Conservation (phyloP, 2,329 filamentous ascomycete species). For the Colletotrichum nymphaeae region DNA sequence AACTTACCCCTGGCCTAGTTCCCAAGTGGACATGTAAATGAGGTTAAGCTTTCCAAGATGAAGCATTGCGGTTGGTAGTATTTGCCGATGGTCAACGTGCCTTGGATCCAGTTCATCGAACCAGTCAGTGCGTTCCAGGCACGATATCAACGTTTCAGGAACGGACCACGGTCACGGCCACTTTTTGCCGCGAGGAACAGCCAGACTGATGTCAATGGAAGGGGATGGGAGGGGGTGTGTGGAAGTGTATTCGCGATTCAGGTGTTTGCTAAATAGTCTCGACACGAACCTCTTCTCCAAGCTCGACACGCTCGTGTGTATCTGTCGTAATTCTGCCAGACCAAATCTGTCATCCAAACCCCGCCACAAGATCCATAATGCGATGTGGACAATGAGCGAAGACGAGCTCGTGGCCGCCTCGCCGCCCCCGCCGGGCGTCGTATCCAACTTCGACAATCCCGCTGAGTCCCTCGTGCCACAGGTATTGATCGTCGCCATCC, state of each 20-base stretch:
- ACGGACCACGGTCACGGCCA: not conserved
- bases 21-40: not conserved
- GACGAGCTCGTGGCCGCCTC: slow-evolving; percentile 7
- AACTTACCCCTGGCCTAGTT: not conserved
- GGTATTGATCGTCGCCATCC: slow-evolving; percentile 23
- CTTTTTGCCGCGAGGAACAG: not conserved
- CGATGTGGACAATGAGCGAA: slow-evolving; percentile 13
- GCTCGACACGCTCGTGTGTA: not conserved
- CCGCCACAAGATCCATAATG: slow-evolving; percentile 14
- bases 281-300: not conserved
- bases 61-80: not conserved
- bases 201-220: not conserved
- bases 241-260: not conserved
- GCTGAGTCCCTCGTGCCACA: slow-evolving; percentile 31
- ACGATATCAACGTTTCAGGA: slow-evolving; percentile 17
- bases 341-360: not conserved
- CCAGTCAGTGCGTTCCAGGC: slow-evolving; percentile 17
- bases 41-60: slow-evolving; percentile 5
- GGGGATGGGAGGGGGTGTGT: not conserved
- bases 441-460: slow-evolving; percentile 25
- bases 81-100: slow-evolving; percentile 10
- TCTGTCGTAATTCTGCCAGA: not conserved
- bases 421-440: slow-evolving; percentile 19
- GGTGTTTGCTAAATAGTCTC: not conserved
- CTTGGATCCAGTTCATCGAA: slow-evolving; percentile 5